These are phyloP conservation scores for Neopestalotiopsis rosae DNA, from an alignment of 2,329 filamentous ascomycete species.

Conservation along the genomic window DNA sequence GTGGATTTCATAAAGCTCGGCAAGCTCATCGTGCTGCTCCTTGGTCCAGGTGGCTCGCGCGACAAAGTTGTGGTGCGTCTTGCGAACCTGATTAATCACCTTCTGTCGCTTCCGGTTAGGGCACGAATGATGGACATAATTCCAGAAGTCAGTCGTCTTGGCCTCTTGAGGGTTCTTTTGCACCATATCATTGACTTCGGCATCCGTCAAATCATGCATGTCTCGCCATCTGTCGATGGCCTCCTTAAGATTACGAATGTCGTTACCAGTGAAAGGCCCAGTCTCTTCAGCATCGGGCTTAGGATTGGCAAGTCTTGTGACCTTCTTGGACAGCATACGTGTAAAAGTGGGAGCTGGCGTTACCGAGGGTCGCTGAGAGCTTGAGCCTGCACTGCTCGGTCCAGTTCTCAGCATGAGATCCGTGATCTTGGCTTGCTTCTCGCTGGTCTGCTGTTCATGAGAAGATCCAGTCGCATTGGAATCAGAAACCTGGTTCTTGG, in stretches of 20 bases:
- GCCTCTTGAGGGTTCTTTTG: slow-evolving; percentile 31
- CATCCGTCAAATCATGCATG: slow-evolving; percentile 47
- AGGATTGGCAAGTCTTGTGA: slow-evolving; percentile 17
- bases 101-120: slow-evolving; percentile 58
- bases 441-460: neutral
- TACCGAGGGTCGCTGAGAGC: neutral
- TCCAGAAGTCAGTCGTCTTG: slow-evolving; percentile 53
- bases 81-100: slow-evolving; percentile 61
- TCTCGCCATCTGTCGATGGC: slow-evolving; percentile 51
- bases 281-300: slow-evolving; percentile 21
- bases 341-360: slow-evolving; percentile 3
- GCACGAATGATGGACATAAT: slow-evolving; percentile 50
- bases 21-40: slow-evolving; percentile 63
- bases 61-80: slow-evolving; percentile 69
- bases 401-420: slow-evolving; percentile 25
- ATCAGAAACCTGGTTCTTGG: neutral
- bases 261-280: slow-evolving; percentile 50
- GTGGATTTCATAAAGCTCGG: slow-evolving; percentile 48
- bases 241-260: slow-evolving; percentile 45
- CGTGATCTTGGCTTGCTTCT: slow-evolving; percentile 27
- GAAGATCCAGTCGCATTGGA: slow-evolving; percentile 18
- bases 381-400: neutral
- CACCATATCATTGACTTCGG: slow-evolving; percentile 53
- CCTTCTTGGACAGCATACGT: slow-evolving; percentile 3
- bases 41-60: slow-evolving; percentile 63